These are phyloP conservation scores for Geoglossum cookeanum DNA, from an alignment of 2,329 filamentous ascomycete genomes.

Conservation along the genomic window DNA sequence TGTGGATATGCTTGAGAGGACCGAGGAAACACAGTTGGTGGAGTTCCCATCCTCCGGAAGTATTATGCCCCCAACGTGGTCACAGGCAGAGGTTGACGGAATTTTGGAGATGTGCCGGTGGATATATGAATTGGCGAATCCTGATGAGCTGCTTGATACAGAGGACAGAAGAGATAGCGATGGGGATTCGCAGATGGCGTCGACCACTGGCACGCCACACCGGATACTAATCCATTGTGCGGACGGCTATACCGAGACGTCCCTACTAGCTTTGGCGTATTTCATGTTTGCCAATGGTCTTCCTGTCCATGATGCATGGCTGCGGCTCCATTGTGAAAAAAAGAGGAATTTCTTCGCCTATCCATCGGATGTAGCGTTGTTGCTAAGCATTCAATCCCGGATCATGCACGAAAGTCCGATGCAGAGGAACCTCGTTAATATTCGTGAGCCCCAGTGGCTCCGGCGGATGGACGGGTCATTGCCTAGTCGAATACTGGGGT, in stretches of 20 bases:
- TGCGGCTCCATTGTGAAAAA: slow-evolving; percentile 61
- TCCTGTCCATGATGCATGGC: slow-evolving; percentile 69
- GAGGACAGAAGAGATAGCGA: slow-evolving; percentile 26
- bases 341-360: slow-evolving; percentile 93
- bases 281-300: slow-evolving; percentile 78
- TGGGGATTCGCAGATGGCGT: slow-evolving; percentile 36
- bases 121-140: slow-evolving; percentile 70
- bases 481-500: slow-evolving; percentile 72
- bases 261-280: slow-evolving; percentile 75
- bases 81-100: slow-evolving; percentile 62
- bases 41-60: slow-evolving; percentile 94
- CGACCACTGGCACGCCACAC: slow-evolving; percentile 26
- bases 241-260: slow-evolving; percentile 91
- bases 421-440: not conserved
- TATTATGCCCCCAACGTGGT: slow-evolving; percentile 68
- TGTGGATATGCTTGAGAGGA: slow-evolving; percentile 33
- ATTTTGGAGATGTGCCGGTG: slow-evolving; percentile 76
- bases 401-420: slow-evolving; percentile 52
- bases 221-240: slow-evolving; percentile 82
- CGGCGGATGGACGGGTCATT: slow-evolving; percentile 71
- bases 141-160: slow-evolving; percentile 22
- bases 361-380: slow-evolving; percentile 65
- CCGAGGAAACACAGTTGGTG: slow-evolving; percentile 34
- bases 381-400: slow-evolving; percentile 58
- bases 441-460: slow-evolving; percentile 58